Evolutionary conservation across 1,139 yeast species (phyloP).

Genomic region (Hyphopichia burtonii): DNA sequence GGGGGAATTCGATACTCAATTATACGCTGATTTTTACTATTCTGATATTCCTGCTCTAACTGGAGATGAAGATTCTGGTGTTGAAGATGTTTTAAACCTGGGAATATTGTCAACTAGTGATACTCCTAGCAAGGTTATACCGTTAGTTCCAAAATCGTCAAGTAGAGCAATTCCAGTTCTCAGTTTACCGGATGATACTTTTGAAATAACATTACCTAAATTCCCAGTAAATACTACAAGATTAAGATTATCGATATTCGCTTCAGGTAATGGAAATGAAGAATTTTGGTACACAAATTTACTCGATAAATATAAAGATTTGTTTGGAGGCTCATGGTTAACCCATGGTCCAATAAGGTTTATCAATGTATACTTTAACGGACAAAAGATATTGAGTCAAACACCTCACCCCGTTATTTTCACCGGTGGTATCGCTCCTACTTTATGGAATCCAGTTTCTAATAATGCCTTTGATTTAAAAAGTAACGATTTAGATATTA

Average conservation of each 20-base stretch:
- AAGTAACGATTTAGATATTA: slow-evolving; percentile 16
- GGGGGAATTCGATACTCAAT: slow-evolving; percentile 52
- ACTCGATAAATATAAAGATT: slow-evolving; percentile 36
- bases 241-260: slow-evolving; percentile 50
- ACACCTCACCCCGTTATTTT: slow-evolving; percentile 42
- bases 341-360: slow-evolving; percentile 55
- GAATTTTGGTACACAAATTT: slow-evolving; percentile 71
- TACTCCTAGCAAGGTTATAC: slow-evolving; percentile 23
- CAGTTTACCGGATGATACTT: slow-evolving; percentile 32
- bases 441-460: slow-evolving; percentile 24
- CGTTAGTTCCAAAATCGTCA: slow-evolving; percentile 16
- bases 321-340: slow-evolving; percentile 20
- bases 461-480: slow-evolving; percentile 26
- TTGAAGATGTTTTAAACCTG: slow-evolving; percentile 1
- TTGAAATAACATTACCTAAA: slow-evolving; percentile 29
- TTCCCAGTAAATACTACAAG: slow-evolving; percentile 44
- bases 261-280: slow-evolving; percentile 66
- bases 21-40: slow-evolving; percentile 48
- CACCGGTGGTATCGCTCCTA: slow-evolving; percentile 19
- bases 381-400: slow-evolving; percentile 36
- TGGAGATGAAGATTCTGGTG: slow-evolving; percentile 3
- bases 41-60: slow-evolving; percentile 9
- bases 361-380: slow-evolving; percentile 43
- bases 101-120: slow-evolving; percentile 13
- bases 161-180: slow-evolving; percentile 31